Base-by-base conservation (phyloP, 1,284 basidiomycete species). In the Ceratobasidium sp. region DNA sequence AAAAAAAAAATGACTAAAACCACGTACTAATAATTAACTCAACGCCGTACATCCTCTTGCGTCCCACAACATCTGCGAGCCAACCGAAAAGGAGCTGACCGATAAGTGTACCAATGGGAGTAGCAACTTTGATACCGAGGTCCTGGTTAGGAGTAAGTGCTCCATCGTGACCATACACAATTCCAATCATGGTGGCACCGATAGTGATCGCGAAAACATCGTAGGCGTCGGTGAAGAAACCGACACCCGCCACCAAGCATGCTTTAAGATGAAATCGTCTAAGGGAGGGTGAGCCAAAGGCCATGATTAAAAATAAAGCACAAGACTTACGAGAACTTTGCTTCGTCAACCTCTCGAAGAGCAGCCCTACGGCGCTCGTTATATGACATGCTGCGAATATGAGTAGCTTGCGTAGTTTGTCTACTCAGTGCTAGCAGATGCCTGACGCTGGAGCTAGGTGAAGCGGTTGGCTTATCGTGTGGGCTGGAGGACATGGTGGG, bases 271-370 rank as follows among this genome's bases (percentile, higher is more conserved):
- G 93, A 81, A 87, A 88, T 80, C 80, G 82, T 10, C 80, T 80
- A 48, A 69, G 78, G 33, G 50, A 26, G 56, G 9, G 10, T 42
- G 26, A 67, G 33, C 28, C 17, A 40, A 69, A 46, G 33, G 40
- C 48, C 40, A 42, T 33, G 69, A 44, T 28, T 44, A 70, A 33
- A 33, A 33, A 33, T 33, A 54, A 12, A 10, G 44, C 23, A 20
- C 44, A 48, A 65, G 42, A 81, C 69, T 82, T 59, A 91, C 87
- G 90, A 91, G 83, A 94, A 93, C 78, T 88, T 87, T 74, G 93
- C 93, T 82, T 93, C 91, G 83, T 94, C 93, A 77, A 94, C 89
- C 83, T 94, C 92, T 44, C 91, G 89, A 62, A 94, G 87, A 50
- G 93, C 93, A 50, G 90, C 91, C n/a, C 91, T 87, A 81, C 93